Base-by-base conservation (phyloP, 2,329 filamentous ascomycete species). In the Hypoxylon sp. region DNA sequence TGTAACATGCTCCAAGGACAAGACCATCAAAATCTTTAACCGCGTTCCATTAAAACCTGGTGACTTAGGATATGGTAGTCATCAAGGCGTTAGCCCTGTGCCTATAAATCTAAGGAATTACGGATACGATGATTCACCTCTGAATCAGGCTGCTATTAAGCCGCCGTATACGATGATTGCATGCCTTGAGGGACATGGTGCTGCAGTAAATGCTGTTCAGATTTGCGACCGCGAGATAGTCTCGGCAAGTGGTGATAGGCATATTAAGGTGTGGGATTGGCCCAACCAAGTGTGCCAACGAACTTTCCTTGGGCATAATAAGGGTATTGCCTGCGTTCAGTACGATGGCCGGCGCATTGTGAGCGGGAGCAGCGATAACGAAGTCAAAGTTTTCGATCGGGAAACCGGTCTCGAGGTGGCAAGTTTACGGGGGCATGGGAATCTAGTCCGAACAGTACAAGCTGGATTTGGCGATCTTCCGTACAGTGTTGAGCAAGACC, bases 1-100 rank as follows among this genome's bases (percentile, higher is more conserved):
- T 3, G 93, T 98, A 11, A 99, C 96, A 0, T 98, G 96, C 75
- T 98, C 95, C 52, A 99, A 99, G 79, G 96, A 99, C 79, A 97
- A 94, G 79, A 91, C 91, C 0, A 97, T 99, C 84, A 98, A 98
- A 79, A 90, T 99, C 17, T 99, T 97, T 87, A 98, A 95, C 78
- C 90, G 96, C 4, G 86, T 83, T 17, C 84, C 89, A 17, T 82
- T 97, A n/a, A 82, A 82, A 32, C 83, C 85, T 46, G 87, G 87
- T 21, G 87, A 90, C 34, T 68, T 85, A 2, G 89, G 88, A 5
- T 90, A 90, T 77, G 79, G 79, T 1, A 74, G 82, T 19, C 58
- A 72, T 14, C 71, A 76, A 10, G 72, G 74, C 0, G 79, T 89
- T n/a, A 83, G 87, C 58, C 84, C 87, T 0, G 85, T 88, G 1